These are phyloP conservation scores for Plasmodium ovale DNA, from an alignment of 169 alveolate genomes.

Conservation along the genomic window DNA sequence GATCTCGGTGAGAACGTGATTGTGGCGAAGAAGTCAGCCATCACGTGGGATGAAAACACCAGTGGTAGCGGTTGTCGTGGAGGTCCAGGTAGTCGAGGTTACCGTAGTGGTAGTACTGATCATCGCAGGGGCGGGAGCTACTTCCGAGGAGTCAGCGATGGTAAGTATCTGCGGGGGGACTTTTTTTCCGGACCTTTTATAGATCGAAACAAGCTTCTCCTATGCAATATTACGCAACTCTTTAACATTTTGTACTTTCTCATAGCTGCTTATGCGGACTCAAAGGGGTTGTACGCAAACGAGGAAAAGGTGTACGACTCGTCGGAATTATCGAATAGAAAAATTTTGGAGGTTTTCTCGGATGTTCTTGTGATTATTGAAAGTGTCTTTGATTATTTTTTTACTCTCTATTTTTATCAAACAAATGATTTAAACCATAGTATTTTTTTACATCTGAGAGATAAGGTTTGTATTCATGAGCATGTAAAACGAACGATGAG, in stretches of 20 bases:
- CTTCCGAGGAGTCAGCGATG: background rate
- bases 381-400: slow-evolving; percentile 56
- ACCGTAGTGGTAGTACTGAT: too few relatives aligned
- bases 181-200: slow-evolving; percentile 38
- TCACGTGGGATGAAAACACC: background rate
- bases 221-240: slow-evolving; percentile 38
- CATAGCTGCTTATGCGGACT: slow-evolving; percentile 37
- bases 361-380: slow-evolving; percentile 52
- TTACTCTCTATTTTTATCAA: slow-evolving; percentile 64
- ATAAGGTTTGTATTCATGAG: slow-evolving; percentile 61
- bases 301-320: slow-evolving; percentile 63
- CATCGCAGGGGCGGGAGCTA: background rate
- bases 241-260: slow-evolving; percentile 61
- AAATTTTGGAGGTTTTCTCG: slow-evolving; percentile 67
- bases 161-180: slow-evolving; percentile 12
- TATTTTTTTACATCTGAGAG: slow-evolving; percentile 37
- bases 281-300: slow-evolving; percentile 56
- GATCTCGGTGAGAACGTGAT: slow-evolving; percentile 44
- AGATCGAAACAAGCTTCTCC: slow-evolving; percentile 41
- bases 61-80: background rate
- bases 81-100: background rate
- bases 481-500: slow-evolving; percentile 65
- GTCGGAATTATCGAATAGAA: slow-evolving; percentile 51
- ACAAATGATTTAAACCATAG: slow-evolving; percentile 37
- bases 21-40: slow-evolving; percentile 16